Evolutionary conservation across 2,329 filamentous ascomycete genomes (phyloP), one percentile per base, ranked within the genome.

Genomic region (Colletotrichum spaethianum): DNA sequence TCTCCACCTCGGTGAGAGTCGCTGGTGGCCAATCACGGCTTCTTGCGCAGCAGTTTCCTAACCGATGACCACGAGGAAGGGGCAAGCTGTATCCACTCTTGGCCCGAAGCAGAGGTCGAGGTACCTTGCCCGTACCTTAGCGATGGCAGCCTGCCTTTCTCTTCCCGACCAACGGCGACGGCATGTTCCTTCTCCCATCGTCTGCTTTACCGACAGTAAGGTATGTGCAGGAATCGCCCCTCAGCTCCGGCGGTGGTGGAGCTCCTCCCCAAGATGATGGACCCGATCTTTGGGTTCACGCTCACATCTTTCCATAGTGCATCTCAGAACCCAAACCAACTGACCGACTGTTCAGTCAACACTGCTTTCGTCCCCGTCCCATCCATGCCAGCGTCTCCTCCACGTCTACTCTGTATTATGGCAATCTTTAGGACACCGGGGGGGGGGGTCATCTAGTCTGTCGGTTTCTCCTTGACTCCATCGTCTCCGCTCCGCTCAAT

Each of bases 1-100:
- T 31, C 64, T 72, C 69, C 69, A 72, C 69, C 57, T 72, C 69
- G 69, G 69, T 72, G 50, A 72, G 46, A 48, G 64, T 44, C 38
- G 36, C 26, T 28, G 36, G 50, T 28, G 33, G 5, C 69, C 69
- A 72, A 68, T 72, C 50, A 63, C 52, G 16, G 23, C 26, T 31
- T 9, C 23, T 40, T n/a, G n/a, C 28, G 38, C 40, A 28, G 52
- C 67, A 23, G 33, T 60, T 55, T 46, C 28, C 23, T 38, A 33
- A 20, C 42, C 46, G 42, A 56, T 65, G 38, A 62, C 67, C 56
- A 60, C 63, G 48, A 70, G 40, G 12, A 62, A 36, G 50, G 28
- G 48, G 38, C n/a, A 46, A 48, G 26, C 23, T 38, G 59, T 40
- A 42, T 33, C 56, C 63, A 60, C 48, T 60, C 46, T 8, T n/a